A percentile compares a stretch with the other conserved stretches of the same genome.
These are phyloP conservation scores for Trichoderma sp. DNA, from an alignment of 2,329 filamentous ascomycete species.

Conservation along the genomic window DNA sequence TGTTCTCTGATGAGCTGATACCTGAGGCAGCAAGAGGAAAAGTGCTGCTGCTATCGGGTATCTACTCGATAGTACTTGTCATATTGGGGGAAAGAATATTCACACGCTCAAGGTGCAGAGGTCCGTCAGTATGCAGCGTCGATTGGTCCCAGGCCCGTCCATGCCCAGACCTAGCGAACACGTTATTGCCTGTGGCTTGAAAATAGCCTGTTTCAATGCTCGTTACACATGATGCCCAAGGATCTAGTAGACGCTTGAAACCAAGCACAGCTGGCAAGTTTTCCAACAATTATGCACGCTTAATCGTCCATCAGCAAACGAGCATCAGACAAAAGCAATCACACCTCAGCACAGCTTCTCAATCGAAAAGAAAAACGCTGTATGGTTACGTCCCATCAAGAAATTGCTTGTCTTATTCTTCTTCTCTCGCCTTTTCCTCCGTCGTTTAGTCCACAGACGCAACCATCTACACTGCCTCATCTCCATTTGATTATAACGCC, in stretches of 20 bases:
- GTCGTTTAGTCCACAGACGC: background rate
- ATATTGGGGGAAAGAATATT: too few species aligned
- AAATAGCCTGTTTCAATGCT: conserved; percentile 7
- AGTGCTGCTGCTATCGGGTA: background rate
- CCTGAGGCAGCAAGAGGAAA: background rate
- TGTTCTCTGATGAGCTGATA: background rate
- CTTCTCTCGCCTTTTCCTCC: background rate
- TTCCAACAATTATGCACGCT: background rate
- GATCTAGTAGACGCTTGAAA: background rate
- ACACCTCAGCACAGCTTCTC: background rate
- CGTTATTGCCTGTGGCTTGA: conserved; percentile 19
- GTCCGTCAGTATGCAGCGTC: background rate
- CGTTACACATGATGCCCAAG: background rate
- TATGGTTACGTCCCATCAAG: conserved; percentile 2
- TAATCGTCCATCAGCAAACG: too few species aligned
- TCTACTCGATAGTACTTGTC: too few species aligned
- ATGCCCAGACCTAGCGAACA: background rate
- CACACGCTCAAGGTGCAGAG: too few species aligned
- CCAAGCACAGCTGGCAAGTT: background rate
- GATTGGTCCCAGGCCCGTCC: background rate
- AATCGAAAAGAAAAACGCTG: background rate
- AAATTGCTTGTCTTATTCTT: background rate
- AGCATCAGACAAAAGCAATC: background rate
- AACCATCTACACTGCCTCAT: background rate
- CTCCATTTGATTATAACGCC: background rate